phyloP scores from a whole-genome alignment of 768 basidiomycete species.

The Suillus sp. region DNA sequence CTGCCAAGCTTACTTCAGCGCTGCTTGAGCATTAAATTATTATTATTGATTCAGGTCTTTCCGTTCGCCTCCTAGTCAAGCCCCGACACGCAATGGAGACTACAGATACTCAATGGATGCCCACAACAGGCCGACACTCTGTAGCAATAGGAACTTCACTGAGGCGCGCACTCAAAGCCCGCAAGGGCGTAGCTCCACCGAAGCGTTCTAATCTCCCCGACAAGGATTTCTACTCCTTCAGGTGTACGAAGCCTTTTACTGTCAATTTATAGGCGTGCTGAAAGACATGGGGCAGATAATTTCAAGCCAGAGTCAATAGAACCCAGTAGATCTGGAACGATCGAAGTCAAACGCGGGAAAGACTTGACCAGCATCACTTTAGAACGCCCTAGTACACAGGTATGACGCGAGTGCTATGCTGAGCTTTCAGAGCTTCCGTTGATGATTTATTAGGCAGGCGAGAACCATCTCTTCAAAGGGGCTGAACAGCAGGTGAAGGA shows the following conservation, averaged over 20 bases:
- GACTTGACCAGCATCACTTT: conserved; percentile 57
- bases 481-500: conserved; percentile 62
- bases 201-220: conserved; percentile 53
- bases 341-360: conserved; percentile 58
- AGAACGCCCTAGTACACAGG: conserved; percentile 69
- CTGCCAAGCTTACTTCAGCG: conserved; percentile 7
- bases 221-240: conserved; percentile 75
- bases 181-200: conserved; percentile 52
- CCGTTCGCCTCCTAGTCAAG: background rate
- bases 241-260: conserved; percentile 52
- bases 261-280: background rate
- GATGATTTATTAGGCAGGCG: conserved; percentile 42
- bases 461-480: conserved; percentile 60
- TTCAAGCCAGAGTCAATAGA: conserved; percentile 78
- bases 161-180: conserved; percentile 65
- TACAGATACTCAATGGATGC: conserved; percentile 54
- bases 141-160: conserved; percentile 67
- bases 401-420: conserved; percentile 33
- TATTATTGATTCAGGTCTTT: background rate
- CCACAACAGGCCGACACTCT: conserved; percentile 54
- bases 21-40: background rate
- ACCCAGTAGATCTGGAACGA: conserved; percentile 59
- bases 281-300: conserved; percentile 50
- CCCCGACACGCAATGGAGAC: conserved; percentile 41
- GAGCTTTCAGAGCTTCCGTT: conserved; percentile 3